A percentile compares a stretch with the other conserved stretches of the same genome.
Conservation (phyloP, 2,329 filamentous ascomycete genomes). For the Didymella keratinophila region DNA sequence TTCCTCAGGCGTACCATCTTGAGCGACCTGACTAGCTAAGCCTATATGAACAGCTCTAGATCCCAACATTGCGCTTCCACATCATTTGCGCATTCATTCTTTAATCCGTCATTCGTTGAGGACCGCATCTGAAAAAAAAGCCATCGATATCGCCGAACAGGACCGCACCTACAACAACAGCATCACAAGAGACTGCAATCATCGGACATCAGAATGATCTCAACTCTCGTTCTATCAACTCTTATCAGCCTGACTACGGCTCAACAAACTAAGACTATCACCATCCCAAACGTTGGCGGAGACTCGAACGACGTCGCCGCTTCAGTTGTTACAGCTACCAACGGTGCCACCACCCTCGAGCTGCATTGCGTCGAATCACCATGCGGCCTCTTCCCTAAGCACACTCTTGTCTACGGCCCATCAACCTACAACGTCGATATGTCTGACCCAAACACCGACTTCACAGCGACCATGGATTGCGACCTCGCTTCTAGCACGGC, state of each 20-base stretch:
- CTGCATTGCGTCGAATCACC: background rate
- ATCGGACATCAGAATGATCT: background rate
- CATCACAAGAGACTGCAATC: background rate
- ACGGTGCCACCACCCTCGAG: background rate
- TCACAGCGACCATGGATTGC: background rate
- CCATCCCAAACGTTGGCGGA: background rate
- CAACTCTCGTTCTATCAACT: background rate
- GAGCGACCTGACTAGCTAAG: background rate
- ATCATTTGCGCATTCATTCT: background rate
- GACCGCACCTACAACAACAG: background rate
- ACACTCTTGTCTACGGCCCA: background rate
- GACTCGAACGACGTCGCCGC: background rate
- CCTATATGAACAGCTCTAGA: background rate
- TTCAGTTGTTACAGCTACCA: background rate
- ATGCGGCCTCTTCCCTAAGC: background rate
- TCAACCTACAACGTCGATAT: background rate
- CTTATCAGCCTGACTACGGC: background rate
- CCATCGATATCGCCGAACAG: no score
- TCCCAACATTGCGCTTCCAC: background rate
- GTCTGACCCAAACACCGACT: background rate
- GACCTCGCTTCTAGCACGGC: background rate
- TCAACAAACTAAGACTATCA: background rate
- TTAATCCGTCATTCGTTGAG: background rate
- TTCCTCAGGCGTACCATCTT: background rate
- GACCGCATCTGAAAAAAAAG: no score